phyloP scores from a whole-genome alignment of 192 early-diverging fungal genomes.

The Jimgerdemannia lactiflua region DNA sequence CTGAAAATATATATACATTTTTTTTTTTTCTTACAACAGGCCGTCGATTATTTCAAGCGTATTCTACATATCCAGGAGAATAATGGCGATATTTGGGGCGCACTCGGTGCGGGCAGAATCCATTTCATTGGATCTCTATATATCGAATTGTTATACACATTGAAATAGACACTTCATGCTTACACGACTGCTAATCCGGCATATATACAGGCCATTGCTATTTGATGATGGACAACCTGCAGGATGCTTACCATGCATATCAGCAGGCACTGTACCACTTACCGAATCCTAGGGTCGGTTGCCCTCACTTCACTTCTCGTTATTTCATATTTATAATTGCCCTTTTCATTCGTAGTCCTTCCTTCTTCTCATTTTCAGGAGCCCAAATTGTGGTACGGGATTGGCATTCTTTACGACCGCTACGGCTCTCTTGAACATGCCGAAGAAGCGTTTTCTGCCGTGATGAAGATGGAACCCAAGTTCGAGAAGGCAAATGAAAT shows the following conservation, averaged over 20 bases:
- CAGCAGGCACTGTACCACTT: conserved; percentile 95
- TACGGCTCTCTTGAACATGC: conserved; percentile 98
- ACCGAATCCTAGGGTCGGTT: conserved; percentile 80
- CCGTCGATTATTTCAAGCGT: conserved; percentile 91
- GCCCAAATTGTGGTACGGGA: conserved; percentile 99
- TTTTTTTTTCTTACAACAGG: conserved; percentile 36
- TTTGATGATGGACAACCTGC: conserved; percentile 94
- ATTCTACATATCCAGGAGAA: conserved; percentile 77
- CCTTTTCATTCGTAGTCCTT: not conserved
- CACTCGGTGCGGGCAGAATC: conserved; percentile 34
- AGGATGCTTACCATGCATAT: conserved; percentile 93
- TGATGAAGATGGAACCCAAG: conserved; percentile 92
- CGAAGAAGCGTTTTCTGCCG: conserved; percentile 94
- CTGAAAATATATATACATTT: not conserved
- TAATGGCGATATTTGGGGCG: conserved; percentile 96
- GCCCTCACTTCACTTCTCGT: not conserved
- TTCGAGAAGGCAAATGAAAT: conserved; percentile 99
- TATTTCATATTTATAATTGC: not conserved
- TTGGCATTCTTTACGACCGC: conserved; percentile 96
- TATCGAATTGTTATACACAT: not conserved
- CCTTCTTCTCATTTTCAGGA: conserved; percentile 55
- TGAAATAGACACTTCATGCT: not conserved
- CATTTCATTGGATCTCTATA: not conserved
- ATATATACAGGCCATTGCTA: conserved; percentile 79
- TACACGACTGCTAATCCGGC: not conserved